Conservation (phyloP, 2,329 filamentous ascomycete genomes). For the Diaporthe humulicola region DNA sequence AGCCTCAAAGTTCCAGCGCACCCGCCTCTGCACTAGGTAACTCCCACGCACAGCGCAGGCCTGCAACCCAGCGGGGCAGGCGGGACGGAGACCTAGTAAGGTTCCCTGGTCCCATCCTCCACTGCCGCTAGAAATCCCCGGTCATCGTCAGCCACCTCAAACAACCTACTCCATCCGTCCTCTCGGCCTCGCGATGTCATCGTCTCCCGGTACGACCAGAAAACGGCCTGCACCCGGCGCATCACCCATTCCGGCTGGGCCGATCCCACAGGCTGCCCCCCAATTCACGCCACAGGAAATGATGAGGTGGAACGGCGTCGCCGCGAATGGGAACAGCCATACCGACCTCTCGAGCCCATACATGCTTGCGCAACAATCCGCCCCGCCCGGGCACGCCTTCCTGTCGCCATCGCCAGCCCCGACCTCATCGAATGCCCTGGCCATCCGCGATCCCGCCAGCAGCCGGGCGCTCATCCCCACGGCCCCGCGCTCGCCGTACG, state of each 20-base stretch:
- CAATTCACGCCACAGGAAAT: conserved; percentile 63
- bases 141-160: conserved; percentile 19
- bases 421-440: conserved; percentile 62
- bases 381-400: conserved; percentile 38
- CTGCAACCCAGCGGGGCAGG: conserved; percentile 27
- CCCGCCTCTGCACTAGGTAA: neutral
- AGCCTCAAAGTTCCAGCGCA: neutral
- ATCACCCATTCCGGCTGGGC: conserved; percentile 66
- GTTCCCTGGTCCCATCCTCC: conserved; percentile 22
- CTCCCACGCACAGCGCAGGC: conserved; percentile 3
- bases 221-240: conserved; percentile 83
- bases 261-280: conserved; percentile 64
- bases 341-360: conserved; percentile 56
- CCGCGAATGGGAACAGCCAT: conserved; percentile 53
- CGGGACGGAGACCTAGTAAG: conserved; percentile 13
- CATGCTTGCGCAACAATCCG: conserved; percentile 50
- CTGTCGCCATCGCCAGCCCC: conserved; percentile 16
- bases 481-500: conserved; percentile 49
- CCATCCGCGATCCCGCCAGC: conserved; percentile 65
- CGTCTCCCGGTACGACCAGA: conserved; percentile 63
- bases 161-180: conserved; percentile 22
- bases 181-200: conserved; percentile 56
- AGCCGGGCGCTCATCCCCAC: conserved; percentile 65
- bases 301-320: conserved; percentile 58
- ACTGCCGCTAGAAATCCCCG: conserved; percentile 3